phyloP scores from a whole-genome alignment of 805 yeast species.

The Kodamaea sagamina region DNA sequence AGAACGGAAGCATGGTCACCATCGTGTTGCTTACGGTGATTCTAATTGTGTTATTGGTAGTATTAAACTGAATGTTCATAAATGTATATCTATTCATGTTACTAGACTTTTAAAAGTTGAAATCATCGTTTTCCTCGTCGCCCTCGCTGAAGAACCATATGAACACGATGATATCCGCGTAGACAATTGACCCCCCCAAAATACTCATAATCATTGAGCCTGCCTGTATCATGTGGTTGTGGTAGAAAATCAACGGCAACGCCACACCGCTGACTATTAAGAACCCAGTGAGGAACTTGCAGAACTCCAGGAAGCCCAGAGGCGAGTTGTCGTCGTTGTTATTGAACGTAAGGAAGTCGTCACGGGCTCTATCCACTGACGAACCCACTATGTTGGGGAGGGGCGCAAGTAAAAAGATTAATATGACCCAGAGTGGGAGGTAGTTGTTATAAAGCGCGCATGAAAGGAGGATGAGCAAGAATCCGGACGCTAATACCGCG shows the following conservation, averaged over 20 bases:
- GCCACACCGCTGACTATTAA: conserved; percentile 46
- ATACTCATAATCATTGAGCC: conserved; percentile 48
- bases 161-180: conserved; percentile 44
- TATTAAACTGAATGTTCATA: conserved; percentile 30
- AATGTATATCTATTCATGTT: conserved; percentile 4
- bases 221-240: conserved; percentile 35
- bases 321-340: conserved; percentile 41
- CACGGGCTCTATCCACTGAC: conserved; percentile 39
- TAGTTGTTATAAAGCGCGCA: conserved; percentile 48
- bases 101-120: conserved; percentile 33
- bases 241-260: conserved; percentile 45
- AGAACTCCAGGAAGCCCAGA: conserved; percentile 39
- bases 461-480: conserved; percentile 43
- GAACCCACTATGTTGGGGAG: conserved; percentile 44
- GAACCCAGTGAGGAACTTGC: conserved; percentile 42
- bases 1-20: conserved; percentile 46
- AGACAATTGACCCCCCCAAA: conserved; percentile 46
- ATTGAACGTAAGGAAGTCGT: conserved; percentile 46
- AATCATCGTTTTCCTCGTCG: conserved; percentile 48
- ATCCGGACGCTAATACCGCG: conserved; percentile 48
- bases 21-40: conserved; percentile 43
- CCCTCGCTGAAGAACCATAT: conserved; percentile 49
- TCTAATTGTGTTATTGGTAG: conserved; percentile 41
- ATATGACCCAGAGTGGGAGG: conserved; percentile 44
- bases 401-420: conserved; percentile 46